phyloP scores from a whole-genome alignment of 306 rosid species.

The Canavalia ensiformis region DNA sequence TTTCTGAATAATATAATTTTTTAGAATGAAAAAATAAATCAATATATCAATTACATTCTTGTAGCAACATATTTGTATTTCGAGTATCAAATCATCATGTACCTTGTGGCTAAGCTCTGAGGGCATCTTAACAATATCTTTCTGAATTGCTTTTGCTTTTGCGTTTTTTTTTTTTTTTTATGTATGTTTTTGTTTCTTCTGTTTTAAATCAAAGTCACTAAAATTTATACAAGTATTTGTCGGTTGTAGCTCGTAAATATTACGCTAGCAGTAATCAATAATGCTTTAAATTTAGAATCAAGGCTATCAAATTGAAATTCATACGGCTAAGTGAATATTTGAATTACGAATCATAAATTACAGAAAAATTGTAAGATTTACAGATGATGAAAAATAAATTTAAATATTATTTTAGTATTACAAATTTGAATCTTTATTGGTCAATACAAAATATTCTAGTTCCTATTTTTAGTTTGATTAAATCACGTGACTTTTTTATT shows the following conservation, averaged over 20 bases:
- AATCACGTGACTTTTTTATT: no score
- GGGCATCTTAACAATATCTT: constrained; percentile 1
- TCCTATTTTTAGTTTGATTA: no score
- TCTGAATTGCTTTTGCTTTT: no score
- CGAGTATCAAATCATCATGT: not conserved
- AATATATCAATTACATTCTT: not conserved
- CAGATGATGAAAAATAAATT: no score
- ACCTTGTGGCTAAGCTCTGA: constrained; percentile 8
- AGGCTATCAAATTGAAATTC: not conserved
- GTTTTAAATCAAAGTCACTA: not conserved
- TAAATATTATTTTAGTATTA: no score
- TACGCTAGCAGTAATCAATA: not conserved
- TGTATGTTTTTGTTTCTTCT: not conserved
- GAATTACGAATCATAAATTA: no score
- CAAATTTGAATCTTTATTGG: no score
- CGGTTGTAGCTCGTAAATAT: constrained; percentile 10
- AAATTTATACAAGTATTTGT: not conserved
- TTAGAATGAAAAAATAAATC: no score
- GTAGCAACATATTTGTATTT: not conserved
- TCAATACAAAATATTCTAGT: no score
- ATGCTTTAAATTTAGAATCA: not conserved
- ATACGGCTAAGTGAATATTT: not conserved
- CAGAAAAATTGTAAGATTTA: no score
- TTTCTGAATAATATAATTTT: no score
- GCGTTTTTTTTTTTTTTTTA: no score